Evolutionary conservation across 202 grass and related monocot species (phyloP), one percentile per base, ranked within the genome.

Genomic region (Panicum hallii): DNA sequence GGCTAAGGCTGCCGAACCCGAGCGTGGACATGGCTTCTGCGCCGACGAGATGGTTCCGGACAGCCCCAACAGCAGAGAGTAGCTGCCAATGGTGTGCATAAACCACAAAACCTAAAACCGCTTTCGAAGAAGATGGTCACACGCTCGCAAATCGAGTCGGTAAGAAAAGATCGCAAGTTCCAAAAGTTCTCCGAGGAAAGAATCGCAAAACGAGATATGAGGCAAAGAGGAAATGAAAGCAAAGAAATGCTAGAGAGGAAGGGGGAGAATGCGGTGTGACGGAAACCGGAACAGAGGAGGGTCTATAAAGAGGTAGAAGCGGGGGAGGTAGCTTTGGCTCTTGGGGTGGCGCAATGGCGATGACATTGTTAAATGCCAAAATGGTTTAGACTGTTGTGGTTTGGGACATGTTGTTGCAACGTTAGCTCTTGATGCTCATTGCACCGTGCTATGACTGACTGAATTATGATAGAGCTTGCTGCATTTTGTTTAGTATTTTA

Each of bases 61-160:
- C 56, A 84, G 16, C 11, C 63, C 13, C 34, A 49, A 78, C 40
- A 22, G 20, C 46, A 67, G 46, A 47, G 66, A 43, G 1, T 6
- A 11, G 46, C n/a, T 63, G 36, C 71, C 63, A 76, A 81, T 46
- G 52, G 0, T 11, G 87, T 64, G 87, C 77, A 81, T 89, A 89
- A 89, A 85, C 70, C 77, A 36, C 61, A 11, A 5, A 70, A 19
- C 14, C 9, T 38, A 19, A 22, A 38, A 20, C 10, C 40, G 40
- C 26, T 26, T 26, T 26, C 26, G 26, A 26, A 26, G 26, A 26
- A 26, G 26, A 26, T 26, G 26, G 26, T 26, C 26, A 26, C 26
- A 26, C 26, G 26, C 1, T 26, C 26, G 26, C 26, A 26, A 26
- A 26, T 26, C 26, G 26, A 26, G 1, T 26, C 26, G 26, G 26